Conservation (phyloP, 2,329 filamentous ascomycete genomes). For the Ceratocystis lukuohia region DNA sequence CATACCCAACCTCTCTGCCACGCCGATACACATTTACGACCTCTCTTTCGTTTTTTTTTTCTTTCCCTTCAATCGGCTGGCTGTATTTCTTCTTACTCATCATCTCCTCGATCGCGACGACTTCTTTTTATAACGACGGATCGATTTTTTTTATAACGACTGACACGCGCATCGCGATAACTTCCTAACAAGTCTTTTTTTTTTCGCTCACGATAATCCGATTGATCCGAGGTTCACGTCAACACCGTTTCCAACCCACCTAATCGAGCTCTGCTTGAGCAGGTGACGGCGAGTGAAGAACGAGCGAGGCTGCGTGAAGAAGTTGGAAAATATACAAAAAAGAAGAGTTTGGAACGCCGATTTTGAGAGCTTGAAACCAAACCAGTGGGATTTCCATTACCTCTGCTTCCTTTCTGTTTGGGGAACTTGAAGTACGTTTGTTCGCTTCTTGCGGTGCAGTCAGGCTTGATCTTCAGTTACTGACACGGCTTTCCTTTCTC, state of each 20-base stretch:
- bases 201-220: slow-evolving; percentile 8
- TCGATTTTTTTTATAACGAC: slow-evolving; percentile 12
- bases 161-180: slow-evolving; percentile 8
- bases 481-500: slow-evolving; percentile 18
- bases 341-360: not conserved
- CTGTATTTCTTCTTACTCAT: slow-evolving; percentile 11
- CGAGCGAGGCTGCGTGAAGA: not conserved
- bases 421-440: slow-evolving; percentile 17
- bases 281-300: slow-evolving; percentile 15
- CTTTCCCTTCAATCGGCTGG: slow-evolving; percentile 16
- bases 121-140: slow-evolving; percentile 13
- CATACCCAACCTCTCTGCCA: slow-evolving; percentile 11
- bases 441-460: slow-evolving; percentile 15
- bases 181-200: not conserved
- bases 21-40: slow-evolving; percentile 4
- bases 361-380: not conserved
- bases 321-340: not conserved
- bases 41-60: slow-evolving; percentile 10
- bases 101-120: slow-evolving; percentile 18
- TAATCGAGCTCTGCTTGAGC: slow-evolving; percentile 19
- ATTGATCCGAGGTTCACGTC: not conserved
- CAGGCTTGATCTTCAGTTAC: slow-evolving; percentile 12
- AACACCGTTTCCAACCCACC: not conserved
- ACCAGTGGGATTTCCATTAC: not conserved
- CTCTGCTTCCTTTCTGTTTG: not conserved